phyloP scores from a whole-genome alignment of 1,139 yeast genomes.

The Candida neerlandica region DNA sequence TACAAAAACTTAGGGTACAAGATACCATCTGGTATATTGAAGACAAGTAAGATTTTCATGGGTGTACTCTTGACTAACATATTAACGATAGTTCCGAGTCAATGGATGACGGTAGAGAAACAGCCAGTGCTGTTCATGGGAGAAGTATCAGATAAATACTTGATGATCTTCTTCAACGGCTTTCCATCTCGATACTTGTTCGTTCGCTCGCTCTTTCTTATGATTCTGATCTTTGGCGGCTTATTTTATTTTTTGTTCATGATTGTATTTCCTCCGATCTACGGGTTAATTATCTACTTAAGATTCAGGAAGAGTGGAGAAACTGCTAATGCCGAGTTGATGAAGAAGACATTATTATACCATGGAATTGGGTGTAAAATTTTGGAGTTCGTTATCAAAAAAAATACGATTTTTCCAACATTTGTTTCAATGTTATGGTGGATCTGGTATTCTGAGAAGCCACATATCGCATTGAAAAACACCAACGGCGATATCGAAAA shows the following conservation, averaged over 20 bases:
- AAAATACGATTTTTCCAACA: not conserved
- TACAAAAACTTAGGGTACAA: constrained; percentile 3
- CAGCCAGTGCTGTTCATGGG: not conserved
- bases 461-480: not conserved
- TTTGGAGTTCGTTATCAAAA: not conserved
- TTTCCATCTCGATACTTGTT: not conserved
- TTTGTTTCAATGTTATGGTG: constrained; percentile 2
- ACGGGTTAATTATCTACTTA: constrained; percentile 1
- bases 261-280: not conserved
- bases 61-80: not conserved
- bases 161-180: constrained; percentile 2
- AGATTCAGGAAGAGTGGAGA: constrained; percentile 3
- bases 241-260: not conserved
- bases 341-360: constrained; percentile 2
- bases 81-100: not conserved
- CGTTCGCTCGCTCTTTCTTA: not conserved
- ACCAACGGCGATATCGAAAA: not conserved
- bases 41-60: not conserved
- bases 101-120: not conserved
- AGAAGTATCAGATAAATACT: not conserved
- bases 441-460: constrained; percentile 3
- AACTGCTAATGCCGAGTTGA: constrained; percentile 2
- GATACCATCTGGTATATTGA: not conserved
- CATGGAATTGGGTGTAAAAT: constrained; percentile 2
- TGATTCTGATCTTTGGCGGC: not conserved